These are phyloP conservation scores for Zygnema cylindricum DNA, from an alignment of 139 green algal species.

Conservation along the genomic window DNA sequence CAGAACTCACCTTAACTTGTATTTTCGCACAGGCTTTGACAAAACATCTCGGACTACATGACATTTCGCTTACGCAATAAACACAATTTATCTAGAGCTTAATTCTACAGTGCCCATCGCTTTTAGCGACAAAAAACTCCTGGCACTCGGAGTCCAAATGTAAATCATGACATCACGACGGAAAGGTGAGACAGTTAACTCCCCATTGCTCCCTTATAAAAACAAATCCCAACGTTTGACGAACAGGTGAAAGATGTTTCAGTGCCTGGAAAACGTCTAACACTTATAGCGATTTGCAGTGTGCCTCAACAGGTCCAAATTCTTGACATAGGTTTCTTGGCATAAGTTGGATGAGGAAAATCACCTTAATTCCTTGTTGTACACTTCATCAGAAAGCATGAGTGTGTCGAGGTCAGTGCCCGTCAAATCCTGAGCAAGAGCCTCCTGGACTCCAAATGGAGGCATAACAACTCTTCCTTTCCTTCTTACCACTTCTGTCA, in stretches of 20 bases:
- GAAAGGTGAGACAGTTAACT: conserved; percentile 9
- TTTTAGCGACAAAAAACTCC: too few relatives aligned
- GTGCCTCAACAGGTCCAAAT: neutral
- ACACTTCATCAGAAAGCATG: conserved; percentile 41
- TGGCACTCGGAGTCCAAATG: too few relatives aligned
- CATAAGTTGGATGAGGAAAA: too few relatives aligned
- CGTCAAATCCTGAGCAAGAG: conserved; percentile 34
- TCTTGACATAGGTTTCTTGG: neutral
- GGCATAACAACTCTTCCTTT: neutral
- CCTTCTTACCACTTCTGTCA: neutral
- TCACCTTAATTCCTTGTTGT: conserved; percentile 58
- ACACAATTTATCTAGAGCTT: too few relatives aligned
- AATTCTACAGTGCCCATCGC: too few relatives aligned
- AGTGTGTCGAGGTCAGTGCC: conserved; percentile 34
- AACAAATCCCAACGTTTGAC: neutral
- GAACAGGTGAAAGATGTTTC: conserved; percentile 1
- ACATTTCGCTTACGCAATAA: too few relatives aligned
- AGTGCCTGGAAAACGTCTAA: too few relatives aligned
- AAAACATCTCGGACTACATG: too few relatives aligned
- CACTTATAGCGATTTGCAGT: neutral
- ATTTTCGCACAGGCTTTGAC: too few relatives aligned
- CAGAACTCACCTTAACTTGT: too few relatives aligned
- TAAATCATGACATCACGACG: conserved; percentile 8
- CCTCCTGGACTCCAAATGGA: conserved; percentile 32
- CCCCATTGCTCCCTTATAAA: neutral